phyloP scores from a whole-genome alignment of 305 asterid species.

The Solanum chacoense region DNA sequence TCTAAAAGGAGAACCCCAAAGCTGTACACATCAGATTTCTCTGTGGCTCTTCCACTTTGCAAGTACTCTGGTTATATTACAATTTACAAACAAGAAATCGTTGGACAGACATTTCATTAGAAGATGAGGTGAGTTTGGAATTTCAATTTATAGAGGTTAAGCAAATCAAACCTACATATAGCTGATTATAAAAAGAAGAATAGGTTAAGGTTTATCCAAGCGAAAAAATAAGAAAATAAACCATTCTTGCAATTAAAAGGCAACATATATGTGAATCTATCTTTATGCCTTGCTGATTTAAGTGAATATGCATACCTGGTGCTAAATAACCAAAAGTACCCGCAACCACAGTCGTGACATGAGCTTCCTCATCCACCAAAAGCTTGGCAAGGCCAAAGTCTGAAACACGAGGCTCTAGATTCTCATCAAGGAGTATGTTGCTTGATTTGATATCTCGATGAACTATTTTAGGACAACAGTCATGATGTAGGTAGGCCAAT shows the following conservation, averaged over 20 bases:
- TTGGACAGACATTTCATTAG: background rate
- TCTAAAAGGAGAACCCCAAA: conserved; percentile 86
- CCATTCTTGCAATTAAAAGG: background rate
- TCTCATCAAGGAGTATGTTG: conserved; percentile 85
- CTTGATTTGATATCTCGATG: conserved; percentile 94
- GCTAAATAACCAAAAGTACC: conserved; percentile 96
- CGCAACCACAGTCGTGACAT: conserved; percentile 93
- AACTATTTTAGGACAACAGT: conserved; percentile 73
- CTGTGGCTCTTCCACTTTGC: conserved; percentile 96
- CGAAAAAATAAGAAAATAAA: background rate
- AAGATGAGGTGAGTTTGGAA: background rate
- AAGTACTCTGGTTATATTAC: conserved; percentile 49
- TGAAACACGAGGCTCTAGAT: conserved; percentile 82
- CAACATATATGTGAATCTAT: background rate
- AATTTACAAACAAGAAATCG: background rate
- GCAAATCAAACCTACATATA: background rate
- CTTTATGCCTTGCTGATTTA: background rate
- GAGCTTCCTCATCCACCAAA: conserved; percentile 90
- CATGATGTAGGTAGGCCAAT: conserved; percentile 83
- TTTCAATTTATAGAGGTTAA: background rate
- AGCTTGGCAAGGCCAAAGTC: conserved; percentile 97
- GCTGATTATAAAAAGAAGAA: background rate
- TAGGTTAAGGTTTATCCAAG: background rate
- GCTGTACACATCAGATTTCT: conserved; percentile 83
- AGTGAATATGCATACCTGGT: conserved; percentile 48